Base-by-base conservation (phyloP, 306 rosid species). In the Elaeagnus macrophylla region DNA sequence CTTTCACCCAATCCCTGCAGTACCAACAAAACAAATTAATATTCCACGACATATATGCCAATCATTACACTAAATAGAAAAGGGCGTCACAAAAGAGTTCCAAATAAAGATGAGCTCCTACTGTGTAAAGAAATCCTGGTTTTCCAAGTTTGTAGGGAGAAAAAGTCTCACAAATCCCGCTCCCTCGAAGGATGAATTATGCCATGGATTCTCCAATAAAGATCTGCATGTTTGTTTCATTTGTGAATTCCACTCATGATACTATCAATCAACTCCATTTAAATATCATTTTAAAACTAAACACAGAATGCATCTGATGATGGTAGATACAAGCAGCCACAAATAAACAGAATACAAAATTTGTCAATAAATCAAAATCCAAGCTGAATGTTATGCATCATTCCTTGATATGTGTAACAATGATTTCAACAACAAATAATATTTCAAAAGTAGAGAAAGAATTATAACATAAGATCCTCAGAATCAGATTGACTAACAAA, bases 161-260 rank as follows among this genome's bases (percentile, higher is more conserved):
- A 93, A 93, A 64, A 93, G 79, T 68, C 99, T 84, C 38, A 85
- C 87, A 69, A 87, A 82, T 54, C 99, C 99, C n/a, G 99, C 84
- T 67, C 99, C 99, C 72, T 93, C 99, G 42, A 93, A 87, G 65
- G 96, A 54, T 56, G 99, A 84, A 80, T 93, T 93, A 64, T 93
- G 99, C 99, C 99, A 93, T 7, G 99, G 99, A 68, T 93, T 93
- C 71, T 80, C 85, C 89, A 93, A 56, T 64, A 84, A 73, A 51
- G 85, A 84, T 73, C 99, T 93, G 79, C 75, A 84, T 38, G 37
- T 74, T 61, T 61, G 57, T 70, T 62, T 41, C 61, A 70, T 59
- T 39, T 64, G 64, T 39, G 25, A 67, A 55, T 48, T 56, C 44
- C 50, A 51, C 61, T 58, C 32, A 25, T 25, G 32, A 25, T 25